Evolutionary conservation across 495 filamentous ascomycete genomes (phyloP).

Genomic region (Tuber microsphaerosporum): DNA sequence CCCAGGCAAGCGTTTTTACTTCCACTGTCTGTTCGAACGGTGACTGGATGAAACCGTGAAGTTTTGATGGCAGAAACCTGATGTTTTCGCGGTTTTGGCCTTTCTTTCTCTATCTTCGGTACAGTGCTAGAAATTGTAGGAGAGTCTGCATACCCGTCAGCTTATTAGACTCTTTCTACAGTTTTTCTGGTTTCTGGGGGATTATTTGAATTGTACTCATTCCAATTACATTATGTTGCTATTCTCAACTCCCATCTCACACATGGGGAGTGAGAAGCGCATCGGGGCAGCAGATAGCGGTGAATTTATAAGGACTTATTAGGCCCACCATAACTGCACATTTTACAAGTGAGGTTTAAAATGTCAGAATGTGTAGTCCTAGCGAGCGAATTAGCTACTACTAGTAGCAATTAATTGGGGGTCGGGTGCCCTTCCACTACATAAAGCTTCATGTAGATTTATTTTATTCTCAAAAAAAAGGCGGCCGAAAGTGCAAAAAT

Average conservation of each 20-base stretch:
- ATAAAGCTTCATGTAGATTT: background rate
- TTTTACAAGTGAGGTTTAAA: background rate
- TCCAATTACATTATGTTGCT: slow-evolving; percentile 2
- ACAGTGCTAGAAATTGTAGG: background rate
- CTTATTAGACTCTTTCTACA: background rate
- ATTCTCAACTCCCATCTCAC: background rate
- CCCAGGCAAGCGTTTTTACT: background rate
- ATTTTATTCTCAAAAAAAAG: background rate
- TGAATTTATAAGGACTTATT: background rate
- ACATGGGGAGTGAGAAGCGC: background rate
- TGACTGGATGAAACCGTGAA: background rate
- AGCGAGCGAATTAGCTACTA: background rate
- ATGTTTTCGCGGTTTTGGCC: background rate
- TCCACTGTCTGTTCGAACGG: background rate
- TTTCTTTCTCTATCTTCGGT: background rate
- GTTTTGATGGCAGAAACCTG: background rate
- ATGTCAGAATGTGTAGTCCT: background rate
- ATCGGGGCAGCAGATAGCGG: background rate
- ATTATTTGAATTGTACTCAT: background rate
- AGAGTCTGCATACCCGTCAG: background rate
- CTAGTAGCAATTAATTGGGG: background rate
- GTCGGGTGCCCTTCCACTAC: background rate
- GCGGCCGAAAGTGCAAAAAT: background rate
- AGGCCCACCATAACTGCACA: background rate
- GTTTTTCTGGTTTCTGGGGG: background rate